These are phyloP conservation scores for Globomyces pollinis-pini DNA, from an alignment of 192 early-diverging fungal species.

Conservation along the genomic window DNA sequence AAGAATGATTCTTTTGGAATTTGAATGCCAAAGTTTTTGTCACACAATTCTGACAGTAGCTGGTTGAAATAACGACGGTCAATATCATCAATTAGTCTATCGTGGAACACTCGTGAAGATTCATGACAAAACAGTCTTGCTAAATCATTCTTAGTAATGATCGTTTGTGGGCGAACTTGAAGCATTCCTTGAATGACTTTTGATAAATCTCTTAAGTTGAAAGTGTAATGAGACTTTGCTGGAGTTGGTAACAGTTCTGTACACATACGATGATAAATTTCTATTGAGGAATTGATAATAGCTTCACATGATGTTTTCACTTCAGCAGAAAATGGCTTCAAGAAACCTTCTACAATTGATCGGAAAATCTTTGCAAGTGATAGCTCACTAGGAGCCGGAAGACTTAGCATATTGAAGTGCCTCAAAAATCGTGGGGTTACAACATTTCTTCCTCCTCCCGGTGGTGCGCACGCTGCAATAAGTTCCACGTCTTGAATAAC, in stretches of 20 bases:
- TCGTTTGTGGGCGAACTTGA: constrained; percentile 33
- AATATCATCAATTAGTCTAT: constrained; percentile 49
- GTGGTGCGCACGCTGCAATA: constrained; percentile 50
- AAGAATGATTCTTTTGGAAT: constrained; percentile 37
- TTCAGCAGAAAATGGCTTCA: constrained; percentile 43
- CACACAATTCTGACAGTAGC: constrained; percentile 47
- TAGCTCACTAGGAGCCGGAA: constrained; percentile 43
- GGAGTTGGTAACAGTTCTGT: constrained; percentile 52
- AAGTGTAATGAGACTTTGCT: constrained; percentile 56
- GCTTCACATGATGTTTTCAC: constrained; percentile 37
- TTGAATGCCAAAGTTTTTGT: constrained; percentile 46
- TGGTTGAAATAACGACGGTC: constrained; percentile 48
- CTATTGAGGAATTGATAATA: constrained; percentile 47
- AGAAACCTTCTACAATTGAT: constrained; percentile 48
- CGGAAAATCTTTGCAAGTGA: constrained; percentile 47
- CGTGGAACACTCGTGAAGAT: constrained; percentile 49
- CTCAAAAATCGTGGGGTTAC: constrained; percentile 48
- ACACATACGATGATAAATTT: constrained; percentile 55
- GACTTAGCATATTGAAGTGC: constrained; percentile 53
- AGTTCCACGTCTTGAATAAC: constrained; percentile 46
- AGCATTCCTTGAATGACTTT: constrained; percentile 51
- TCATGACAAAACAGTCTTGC: constrained; percentile 52
- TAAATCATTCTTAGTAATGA: constrained; percentile 37
- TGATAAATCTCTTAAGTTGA: constrained; percentile 52
- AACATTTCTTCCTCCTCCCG: constrained; percentile 49